Evolutionary conservation across 2,329 filamentous ascomycete genomes (phyloP).

Genomic region (Bipolaris zeicola): DNA sequence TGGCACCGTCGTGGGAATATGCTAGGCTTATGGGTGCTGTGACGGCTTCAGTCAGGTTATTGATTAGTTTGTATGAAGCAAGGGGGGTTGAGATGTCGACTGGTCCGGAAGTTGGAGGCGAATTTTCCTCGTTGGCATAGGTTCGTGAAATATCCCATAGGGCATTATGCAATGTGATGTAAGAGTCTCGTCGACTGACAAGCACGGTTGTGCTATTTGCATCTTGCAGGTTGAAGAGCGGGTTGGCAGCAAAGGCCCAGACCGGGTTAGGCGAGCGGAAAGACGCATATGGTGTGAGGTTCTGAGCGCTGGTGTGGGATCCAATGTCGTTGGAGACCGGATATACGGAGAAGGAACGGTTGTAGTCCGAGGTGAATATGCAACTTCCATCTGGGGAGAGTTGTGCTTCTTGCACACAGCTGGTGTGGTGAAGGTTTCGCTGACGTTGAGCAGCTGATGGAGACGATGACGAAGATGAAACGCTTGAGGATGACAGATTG

Average conservation of each 20-base stretch:
- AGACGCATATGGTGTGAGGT: slow-evolving; percentile 54
- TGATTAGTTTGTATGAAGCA: slow-evolving; percentile 61
- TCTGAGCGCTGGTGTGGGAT: slow-evolving; percentile 6
- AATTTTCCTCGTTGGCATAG: slow-evolving; percentile 12
- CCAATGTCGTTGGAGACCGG: slow-evolving; percentile 23
- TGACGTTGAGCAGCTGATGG: not conserved
- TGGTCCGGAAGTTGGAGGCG: slow-evolving; percentile 7
- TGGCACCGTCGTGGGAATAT: slow-evolving; percentile 56
- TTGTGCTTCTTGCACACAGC: slow-evolving; percentile 39
- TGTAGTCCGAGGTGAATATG: slow-evolving; percentile 59
- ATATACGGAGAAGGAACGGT: slow-evolving; percentile 62
- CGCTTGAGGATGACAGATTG: not conserved
- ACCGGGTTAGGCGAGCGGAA: slow-evolving; percentile 57
- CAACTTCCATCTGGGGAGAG: slow-evolving; percentile 61
- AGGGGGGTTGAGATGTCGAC: slow-evolving; percentile 39
- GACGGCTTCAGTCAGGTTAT: slow-evolving; percentile 62
- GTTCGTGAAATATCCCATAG: slow-evolving; percentile 48
- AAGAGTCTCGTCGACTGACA: slow-evolving; percentile 59
- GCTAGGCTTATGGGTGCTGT: slow-evolving; percentile 60
- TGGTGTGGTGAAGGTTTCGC: slow-evolving; percentile 12
- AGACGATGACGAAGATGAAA: slow-evolving; percentile 4
- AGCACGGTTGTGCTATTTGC: slow-evolving; percentile 58
- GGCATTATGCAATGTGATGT: slow-evolving; percentile 62
- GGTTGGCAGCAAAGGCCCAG: slow-evolving; percentile 61
- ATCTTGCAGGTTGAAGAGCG: slow-evolving; percentile 60